Base-by-base conservation (phyloP, 106 monocot genomes). In the Allium cepa region DNA sequence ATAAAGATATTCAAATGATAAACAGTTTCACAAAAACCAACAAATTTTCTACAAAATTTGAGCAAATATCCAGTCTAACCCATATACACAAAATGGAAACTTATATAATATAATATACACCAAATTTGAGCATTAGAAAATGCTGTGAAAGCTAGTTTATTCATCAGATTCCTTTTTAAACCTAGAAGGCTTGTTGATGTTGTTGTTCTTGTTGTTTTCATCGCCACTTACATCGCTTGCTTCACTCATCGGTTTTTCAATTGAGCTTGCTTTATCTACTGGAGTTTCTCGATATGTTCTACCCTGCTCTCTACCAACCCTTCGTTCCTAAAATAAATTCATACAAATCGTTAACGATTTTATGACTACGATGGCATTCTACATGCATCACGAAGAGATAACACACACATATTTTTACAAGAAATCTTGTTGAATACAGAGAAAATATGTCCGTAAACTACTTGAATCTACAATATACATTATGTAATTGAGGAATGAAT, bases 261-360 rank as follows among this genome's bases (percentile, higher is more conserved):
- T 49, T 16, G 70, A 73, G 57, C 64, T 74, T 56, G 64, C 53
- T 60, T 78, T 87, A 56, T 79, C 73, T 2, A 66, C 48, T 2
- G 78, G 72, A 56, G 52, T 69, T 7, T 74, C 73, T 52, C 47
- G 60, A 55, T 64, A 66, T 51, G 69, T 64, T 76, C 64, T 78
- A 11, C 65, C 57, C 11, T 63, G 77, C 49, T 71, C 79, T 71
- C 63, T 46, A 53, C 52, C 81, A 56, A 55, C 65, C 56, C 79
- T 62, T 10, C 78, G 83, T 2, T 84, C 88, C 88, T 88, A 68
- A 55, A 8, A 56, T 18, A 36, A 3, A 36, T 4, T 36, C 36
- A 36, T 36, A 36, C 36, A 36, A 36, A 36, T 36, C 36, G 3
- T 36, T 5, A 36, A 36, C 1, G 36, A 36, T 36, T 36, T 36